These are phyloP conservation scores for Hygrocybe coccinea DNA, from an alignment of 768 basidiomycete species.

Conservation along the genomic window DNA sequence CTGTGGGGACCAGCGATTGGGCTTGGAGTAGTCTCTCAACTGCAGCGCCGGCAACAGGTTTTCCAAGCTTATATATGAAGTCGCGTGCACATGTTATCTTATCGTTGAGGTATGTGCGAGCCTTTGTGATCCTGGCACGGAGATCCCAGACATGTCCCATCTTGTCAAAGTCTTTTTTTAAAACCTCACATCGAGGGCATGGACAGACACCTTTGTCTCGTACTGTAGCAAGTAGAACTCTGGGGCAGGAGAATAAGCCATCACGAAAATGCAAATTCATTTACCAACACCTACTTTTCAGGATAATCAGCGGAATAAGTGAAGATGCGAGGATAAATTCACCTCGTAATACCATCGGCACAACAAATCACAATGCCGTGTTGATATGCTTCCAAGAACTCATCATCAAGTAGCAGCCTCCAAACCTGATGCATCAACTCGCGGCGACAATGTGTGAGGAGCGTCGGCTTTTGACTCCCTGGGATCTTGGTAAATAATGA, in stretches of 20 bases:
- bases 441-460: slow-evolving; percentile 23
- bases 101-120: not conserved
- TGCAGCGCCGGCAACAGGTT: not conserved
- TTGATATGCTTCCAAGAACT: slow-evolving; percentile 24
- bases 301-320: slow-evolving; percentile 30
- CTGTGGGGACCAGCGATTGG: slow-evolving; percentile 5
- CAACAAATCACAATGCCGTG: slow-evolving; percentile 24
- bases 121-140: not conserved
- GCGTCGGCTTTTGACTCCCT: not conserved
- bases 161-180: not conserved
- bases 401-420: slow-evolving; percentile 18
- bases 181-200: slow-evolving; percentile 17
- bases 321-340: slow-evolving; percentile 25
- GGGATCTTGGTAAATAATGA: no score
- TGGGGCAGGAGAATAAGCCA: slow-evolving; percentile 8
- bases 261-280: slow-evolving; percentile 5
- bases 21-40: not conserved
- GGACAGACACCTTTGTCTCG: slow-evolving; percentile 16
- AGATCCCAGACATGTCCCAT: slow-evolving; percentile 4
- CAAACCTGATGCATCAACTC: slow-evolving; percentile 27
- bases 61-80: not conserved
- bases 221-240: slow-evolving; percentile 19
- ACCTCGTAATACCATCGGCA: slow-evolving; percentile 20
- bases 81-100: not conserved
- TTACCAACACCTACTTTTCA: slow-evolving; percentile 23